Conservation (phyloP, 1,284 basidiomycete species). For the Ceratobasidium sp. region DNA sequence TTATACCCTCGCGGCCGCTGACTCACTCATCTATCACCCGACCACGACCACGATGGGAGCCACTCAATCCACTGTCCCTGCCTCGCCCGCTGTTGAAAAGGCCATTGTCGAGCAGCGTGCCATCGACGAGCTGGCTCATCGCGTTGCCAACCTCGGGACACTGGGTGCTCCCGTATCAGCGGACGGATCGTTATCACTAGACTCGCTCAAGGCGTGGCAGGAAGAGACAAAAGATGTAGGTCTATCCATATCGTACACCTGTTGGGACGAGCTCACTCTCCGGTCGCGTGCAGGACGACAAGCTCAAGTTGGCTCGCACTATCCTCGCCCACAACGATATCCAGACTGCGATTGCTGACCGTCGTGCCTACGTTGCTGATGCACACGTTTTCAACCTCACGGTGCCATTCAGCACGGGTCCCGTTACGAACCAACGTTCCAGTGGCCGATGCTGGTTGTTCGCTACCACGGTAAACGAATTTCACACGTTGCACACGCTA, state of each 20-base stretch:
- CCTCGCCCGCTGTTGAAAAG: slow-evolving; percentile 32
- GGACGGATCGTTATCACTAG: slow-evolving; percentile 66
- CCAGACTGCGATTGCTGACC: slow-evolving; percentile 67
- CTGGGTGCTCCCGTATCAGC: slow-evolving; percentile 48
- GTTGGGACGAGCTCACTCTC: neutral
- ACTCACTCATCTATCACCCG: slow-evolving; percentile 1
- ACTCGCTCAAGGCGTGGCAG: slow-evolving; percentile 72
- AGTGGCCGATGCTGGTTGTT: slow-evolving; percentile 94
- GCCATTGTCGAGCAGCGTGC: slow-evolving; percentile 47
- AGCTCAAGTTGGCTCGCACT: slow-evolving; percentile 80
- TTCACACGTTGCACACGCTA: slow-evolving; percentile 1
- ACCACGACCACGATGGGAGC: slow-evolving; percentile 18
- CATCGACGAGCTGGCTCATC: slow-evolving; percentile 48
- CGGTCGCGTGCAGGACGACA: slow-evolving; percentile 53
- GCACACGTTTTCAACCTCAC: slow-evolving; percentile 85
- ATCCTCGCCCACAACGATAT: slow-evolving; percentile 81
- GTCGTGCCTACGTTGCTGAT: slow-evolving; percentile 69
- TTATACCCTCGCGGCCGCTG: slow-evolving; percentile 13
- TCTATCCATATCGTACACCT: slow-evolving; percentile 25
- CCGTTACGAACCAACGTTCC: slow-evolving; percentile 87
- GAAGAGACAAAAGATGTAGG: slow-evolving; percentile 55
- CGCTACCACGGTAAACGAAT: slow-evolving; percentile 66
- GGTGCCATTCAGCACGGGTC: slow-evolving; percentile 79
- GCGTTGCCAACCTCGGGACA: slow-evolving; percentile 42
- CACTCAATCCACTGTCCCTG: neutral